phyloP scores from a whole-genome alignment of 371 early-diverging fungal genomes.

The Polyrhizophydium stewartii region DNA sequence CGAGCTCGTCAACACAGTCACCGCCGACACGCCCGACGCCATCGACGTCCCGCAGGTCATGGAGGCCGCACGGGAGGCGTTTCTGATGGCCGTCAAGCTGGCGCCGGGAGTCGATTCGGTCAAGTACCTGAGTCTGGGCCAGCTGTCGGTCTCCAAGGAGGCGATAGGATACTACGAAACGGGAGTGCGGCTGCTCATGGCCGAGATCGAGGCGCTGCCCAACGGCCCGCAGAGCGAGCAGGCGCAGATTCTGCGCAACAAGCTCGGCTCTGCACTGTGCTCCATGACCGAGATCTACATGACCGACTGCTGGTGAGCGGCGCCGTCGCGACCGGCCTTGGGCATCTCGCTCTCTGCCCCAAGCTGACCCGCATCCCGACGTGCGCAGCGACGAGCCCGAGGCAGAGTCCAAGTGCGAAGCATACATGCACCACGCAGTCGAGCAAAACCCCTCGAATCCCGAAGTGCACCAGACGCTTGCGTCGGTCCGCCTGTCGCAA shows the following conservation, averaged over 20 bases:
- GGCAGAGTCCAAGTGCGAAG: conserved; percentile 82
- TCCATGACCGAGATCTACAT: conserved; percentile 95
- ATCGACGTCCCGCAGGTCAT: conserved; percentile 1
- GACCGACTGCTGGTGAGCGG: conserved; percentile 87
- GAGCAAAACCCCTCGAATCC: conserved; percentile 67
- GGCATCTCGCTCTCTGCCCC: neutral
- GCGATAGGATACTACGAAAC: conserved; percentile 73
- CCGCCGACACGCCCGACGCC: conserved; percentile 11
- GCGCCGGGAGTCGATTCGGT: conserved; percentile 66
- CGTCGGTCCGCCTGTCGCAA: conserved; percentile 88
- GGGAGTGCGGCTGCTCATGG: conserved; percentile 72
- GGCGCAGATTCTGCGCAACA: conserved; percentile 22
- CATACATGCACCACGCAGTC: conserved; percentile 63
- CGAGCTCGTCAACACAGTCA: conserved; percentile 10
- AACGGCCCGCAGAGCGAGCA: neutral
- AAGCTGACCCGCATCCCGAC: neutral
- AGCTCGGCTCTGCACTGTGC: conserved; percentile 81
- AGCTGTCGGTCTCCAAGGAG: conserved; percentile 73
- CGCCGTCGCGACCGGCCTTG: neutral
- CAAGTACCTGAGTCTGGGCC: conserved; percentile 89
- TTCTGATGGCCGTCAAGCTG: conserved; percentile 21
- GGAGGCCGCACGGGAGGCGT: conserved; percentile 1
- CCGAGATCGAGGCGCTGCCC: conserved; percentile 24
- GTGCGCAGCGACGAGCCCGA: conserved; percentile 74
- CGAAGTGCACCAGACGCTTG: conserved; percentile 84